Conservation (phyloP, 176 grass and related monocot species). For the Melocanna baccifera region DNA sequence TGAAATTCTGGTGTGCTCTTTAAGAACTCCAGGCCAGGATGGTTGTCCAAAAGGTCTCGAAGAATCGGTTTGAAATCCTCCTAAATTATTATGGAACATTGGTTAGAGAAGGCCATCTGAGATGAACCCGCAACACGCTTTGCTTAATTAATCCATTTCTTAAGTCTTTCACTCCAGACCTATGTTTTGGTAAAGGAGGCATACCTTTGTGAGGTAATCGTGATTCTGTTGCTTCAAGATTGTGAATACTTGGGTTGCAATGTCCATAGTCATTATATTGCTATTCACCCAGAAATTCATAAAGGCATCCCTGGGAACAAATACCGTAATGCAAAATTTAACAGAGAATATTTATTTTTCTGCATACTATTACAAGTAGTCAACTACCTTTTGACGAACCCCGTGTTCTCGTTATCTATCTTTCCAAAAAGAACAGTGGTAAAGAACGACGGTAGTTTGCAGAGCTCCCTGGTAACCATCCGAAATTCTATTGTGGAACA, state of each 20-base stretch:
- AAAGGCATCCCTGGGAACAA: conserved; percentile 72
- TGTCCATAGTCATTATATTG: conserved; percentile 87
- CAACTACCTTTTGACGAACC: conserved; percentile 67
- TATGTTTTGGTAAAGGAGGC: conserved; percentile 13
- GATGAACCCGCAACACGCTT: background rate
- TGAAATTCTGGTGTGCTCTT: conserved; percentile 97
- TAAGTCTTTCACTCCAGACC: conserved; percentile 2
- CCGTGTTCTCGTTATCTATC: conserved; percentile 60
- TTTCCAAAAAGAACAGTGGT: conserved; percentile 75
- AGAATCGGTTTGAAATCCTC: conserved; percentile 93
- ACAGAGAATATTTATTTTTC: background rate
- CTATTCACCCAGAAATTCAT: conserved; percentile 85
- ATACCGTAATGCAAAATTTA: conserved; percentile 6
- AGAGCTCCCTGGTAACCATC: conserved; percentile 91
- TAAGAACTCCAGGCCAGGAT: conserved; percentile 92
- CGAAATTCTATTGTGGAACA: conserved; percentile 64
- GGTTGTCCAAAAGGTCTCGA: conserved; percentile 82
- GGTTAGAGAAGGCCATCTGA: conserved; percentile 13
- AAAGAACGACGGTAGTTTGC: conserved; percentile 88
- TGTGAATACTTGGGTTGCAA: conserved; percentile 71
- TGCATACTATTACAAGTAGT: background rate
- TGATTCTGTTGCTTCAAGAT: conserved; percentile 72
- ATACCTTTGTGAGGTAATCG: conserved; percentile 76
- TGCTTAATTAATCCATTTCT: conserved; percentile 16
- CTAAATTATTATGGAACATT: conserved; percentile 41